Evolutionary conservation across 2,329 filamentous ascomycete genomes (phyloP), one percentile per base, ranked within the genome.

Genomic region (Paecilomyces sp.): DNA sequence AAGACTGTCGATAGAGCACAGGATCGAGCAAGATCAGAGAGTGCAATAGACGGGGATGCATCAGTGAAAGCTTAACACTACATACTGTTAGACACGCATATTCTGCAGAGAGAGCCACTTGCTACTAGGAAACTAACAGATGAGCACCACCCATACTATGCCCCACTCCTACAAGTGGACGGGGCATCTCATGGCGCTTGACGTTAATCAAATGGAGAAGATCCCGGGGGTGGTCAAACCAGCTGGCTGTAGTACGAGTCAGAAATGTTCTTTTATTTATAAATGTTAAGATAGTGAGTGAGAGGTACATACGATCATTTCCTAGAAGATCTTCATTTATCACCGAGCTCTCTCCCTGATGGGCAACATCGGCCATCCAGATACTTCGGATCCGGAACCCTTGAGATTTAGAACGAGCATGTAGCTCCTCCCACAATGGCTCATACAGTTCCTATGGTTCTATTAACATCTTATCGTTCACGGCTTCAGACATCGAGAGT

Each of bases 361-460:
- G 88, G 31, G 90, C 87, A n/a, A 89, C 85, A 76, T 97, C 93
- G 62, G 91, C 87, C 67, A 96, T 94, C 89, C 90, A 96, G 66
- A 97, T 92, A 62, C 84, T 81, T 60, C 91, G 85, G 67, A 97
- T 90, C 1, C 82, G 81, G 66, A 95, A 84, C 18, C 85, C 86
- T 59, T 81, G 78, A 13, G 75, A 71, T 64, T 83, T 81, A 5
- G 87, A 78, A 18, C 80, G 77, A 18, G 80, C 75, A 65, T 89
- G 79, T 1, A 97, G 79, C 57, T 96, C 91, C 61, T 93, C 90
- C 89, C 92, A 97, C 0, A 97, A 79, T 0, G 93, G 90, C 68
- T 97, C 92, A 70, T 97, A 97, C 1, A 97, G 76, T 79, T 97
- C 93, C 89, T 92, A 63, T 13, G 3, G 50, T 41, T 31, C 15